Evolutionary conservation across 345 rosid genomes (phyloP).

Genomic region (Lepidium aucheri): DNA sequence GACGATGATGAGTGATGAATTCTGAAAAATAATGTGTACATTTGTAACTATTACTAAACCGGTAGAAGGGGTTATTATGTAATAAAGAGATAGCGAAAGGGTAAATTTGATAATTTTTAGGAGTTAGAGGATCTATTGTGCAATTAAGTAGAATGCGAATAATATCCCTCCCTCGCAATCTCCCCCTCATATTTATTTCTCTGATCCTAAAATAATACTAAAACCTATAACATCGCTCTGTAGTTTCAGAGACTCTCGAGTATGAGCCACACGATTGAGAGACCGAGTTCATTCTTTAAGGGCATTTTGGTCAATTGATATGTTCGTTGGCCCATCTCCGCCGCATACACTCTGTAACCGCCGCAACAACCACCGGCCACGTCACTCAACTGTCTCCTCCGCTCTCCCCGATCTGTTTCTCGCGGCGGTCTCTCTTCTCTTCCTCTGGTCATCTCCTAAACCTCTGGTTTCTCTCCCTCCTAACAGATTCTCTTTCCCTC

Average conservation of each 20-base stretch:
- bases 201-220: not conserved
- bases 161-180: not conserved
- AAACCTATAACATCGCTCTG: not conserved
- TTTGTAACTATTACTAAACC: not conserved
- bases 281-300: not conserved
- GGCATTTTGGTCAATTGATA: slow-evolving; percentile 19
- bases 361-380: slow-evolving; percentile 22
- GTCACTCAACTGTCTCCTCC: slow-evolving; percentile 11
- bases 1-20: slow-evolving; percentile 14
- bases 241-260: not conserved
- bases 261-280: slow-evolving; percentile 23
- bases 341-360: slow-evolving; percentile 17
- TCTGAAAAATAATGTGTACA: slow-evolving; percentile 1
- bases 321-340: slow-evolving; percentile 30
- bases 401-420: slow-evolving; percentile 40
- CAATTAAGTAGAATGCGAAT: slow-evolving; percentile 14
- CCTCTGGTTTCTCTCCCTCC: slow-evolving; percentile 28
- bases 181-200: slow-evolving; percentile 15
- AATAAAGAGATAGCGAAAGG: not conserved
- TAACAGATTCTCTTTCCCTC: slow-evolving; percentile 28
- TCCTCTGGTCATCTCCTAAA: slow-evolving; percentile 35
- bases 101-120: not conserved
- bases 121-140: not conserved
- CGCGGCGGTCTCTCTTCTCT: slow-evolving; percentile 31
- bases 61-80: not conserved